Percentiles rank a stretch among this genome's conserved stretches.
These are phyloP conservation scores for Sphenostylis stenocarpa DNA, from an alignment of 306 rosid species.

Conservation along the genomic window DNA sequence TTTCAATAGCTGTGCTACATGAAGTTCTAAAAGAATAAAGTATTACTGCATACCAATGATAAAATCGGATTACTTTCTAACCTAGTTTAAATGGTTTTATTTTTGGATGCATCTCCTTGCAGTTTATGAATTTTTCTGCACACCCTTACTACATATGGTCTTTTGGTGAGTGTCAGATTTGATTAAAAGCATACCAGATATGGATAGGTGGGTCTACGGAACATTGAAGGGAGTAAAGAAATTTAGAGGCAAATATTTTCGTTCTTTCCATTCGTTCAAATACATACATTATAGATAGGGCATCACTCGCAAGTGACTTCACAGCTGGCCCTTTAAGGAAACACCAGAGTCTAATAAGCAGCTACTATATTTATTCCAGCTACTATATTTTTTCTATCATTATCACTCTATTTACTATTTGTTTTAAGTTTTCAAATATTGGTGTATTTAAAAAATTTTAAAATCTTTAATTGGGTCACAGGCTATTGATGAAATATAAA, in stretches of 20 bases:
- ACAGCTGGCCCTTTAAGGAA: too few species aligned
- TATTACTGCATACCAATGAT: neutral
- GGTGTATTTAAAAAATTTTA: neutral
- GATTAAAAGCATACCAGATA: neutral
- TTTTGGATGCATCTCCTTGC: neutral
- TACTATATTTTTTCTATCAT: neutral
- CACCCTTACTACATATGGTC: neutral
- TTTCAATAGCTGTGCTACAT: neutral
- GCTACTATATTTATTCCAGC: too few species aligned
- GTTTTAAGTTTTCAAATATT: neutral
- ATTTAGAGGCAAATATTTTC: too few species aligned
- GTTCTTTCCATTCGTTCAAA: too few species aligned
- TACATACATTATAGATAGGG: too few species aligned
- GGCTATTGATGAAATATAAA: slow-evolving; percentile 97
- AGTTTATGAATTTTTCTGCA: neutral
- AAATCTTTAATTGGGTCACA: slow-evolving; percentile 29
- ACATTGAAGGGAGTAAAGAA: too few species aligned
- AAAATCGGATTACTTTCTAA: neutral
- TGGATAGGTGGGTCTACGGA: neutral
- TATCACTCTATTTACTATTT: neutral
- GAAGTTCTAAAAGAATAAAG: neutral
- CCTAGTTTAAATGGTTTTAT: neutral
- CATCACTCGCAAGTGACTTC: too few species aligned
- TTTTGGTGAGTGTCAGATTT: neutral
- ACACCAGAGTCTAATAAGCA: too few species aligned